Conservation (phyloP, 2,329 filamentous ascomycete genomes). For the Epichloe brachyelytri region DNA sequence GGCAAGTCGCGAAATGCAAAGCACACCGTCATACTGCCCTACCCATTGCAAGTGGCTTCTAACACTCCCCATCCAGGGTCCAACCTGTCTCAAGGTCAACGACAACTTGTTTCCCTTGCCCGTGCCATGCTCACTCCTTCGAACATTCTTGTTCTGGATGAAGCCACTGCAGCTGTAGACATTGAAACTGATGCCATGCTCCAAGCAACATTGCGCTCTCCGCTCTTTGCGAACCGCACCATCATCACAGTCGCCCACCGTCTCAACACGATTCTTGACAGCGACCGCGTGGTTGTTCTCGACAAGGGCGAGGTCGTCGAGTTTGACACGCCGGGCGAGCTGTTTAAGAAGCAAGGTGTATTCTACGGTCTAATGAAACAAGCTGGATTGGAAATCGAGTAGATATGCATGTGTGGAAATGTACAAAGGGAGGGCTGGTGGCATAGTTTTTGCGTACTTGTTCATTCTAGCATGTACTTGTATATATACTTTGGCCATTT, state of each 20-base stretch:
- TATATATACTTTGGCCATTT: too few species aligned
- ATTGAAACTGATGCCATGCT: constrained; percentile 56
- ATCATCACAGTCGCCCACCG: constrained; percentile 98
- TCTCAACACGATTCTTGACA: constrained; percentile 90
- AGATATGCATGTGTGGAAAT: background rate
- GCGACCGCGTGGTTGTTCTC: constrained; percentile 83
- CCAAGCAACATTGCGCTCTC: constrained; percentile 49
- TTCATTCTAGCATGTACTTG: too few species aligned
- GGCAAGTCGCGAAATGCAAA: constrained; percentile 42
- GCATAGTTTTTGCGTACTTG: background rate
- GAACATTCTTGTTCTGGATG: constrained; percentile 93
- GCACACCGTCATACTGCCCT: too few species aligned
- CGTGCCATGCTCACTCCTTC: constrained; percentile 88
- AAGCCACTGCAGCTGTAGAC: constrained; percentile 74
- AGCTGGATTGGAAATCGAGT: constrained; percentile 55
- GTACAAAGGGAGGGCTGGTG: background rate
- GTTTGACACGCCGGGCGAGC: constrained; percentile 72
- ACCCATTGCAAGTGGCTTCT: background rate
- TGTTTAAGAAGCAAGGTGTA: constrained; percentile 61
- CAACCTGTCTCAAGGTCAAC: constrained; percentile 89
- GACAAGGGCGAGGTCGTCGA: constrained; percentile 84
- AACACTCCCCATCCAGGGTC: constrained; percentile 45
- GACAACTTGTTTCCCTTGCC: constrained; percentile 85
- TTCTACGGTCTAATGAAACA: constrained; percentile 91
- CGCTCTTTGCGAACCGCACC: constrained; percentile 74